A percentile compares a stretch with the other conserved stretches of the same genome.
phyloP scores from a whole-genome alignment of 441 rosid species.

The Syzygium malaccense region DNA sequence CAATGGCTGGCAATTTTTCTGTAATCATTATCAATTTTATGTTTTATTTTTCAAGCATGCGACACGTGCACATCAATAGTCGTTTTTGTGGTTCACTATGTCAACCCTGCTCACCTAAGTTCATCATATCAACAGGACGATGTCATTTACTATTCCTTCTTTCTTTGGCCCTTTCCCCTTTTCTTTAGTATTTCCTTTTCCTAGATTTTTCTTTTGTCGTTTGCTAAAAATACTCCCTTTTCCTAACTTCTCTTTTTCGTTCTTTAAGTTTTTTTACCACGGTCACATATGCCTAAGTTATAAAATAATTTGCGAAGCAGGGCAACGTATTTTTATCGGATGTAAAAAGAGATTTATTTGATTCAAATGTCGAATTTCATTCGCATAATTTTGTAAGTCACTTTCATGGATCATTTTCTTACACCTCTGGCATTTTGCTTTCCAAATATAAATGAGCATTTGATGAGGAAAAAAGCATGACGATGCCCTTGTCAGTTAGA shows the following conservation, averaged over 20 bases:
- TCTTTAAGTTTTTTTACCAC: background rate
- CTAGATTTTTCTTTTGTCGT: background rate
- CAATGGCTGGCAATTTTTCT: background rate
- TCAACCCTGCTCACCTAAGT: background rate
- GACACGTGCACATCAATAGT: background rate
- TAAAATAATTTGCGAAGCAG: background rate
- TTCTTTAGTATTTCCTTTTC: background rate
- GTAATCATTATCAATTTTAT: background rate
- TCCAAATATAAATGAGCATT: background rate
- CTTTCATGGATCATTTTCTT: background rate
- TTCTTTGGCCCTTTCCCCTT: background rate
- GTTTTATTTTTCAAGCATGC: background rate
- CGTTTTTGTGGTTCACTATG: background rate
- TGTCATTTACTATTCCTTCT: background rate
- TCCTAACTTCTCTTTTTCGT: background rate
- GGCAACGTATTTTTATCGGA: background rate
- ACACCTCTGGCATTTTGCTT: background rate
- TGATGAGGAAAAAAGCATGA: background rate
- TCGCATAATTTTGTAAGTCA: rapidly evolving
- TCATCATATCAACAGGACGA: background rate
- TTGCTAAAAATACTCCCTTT: background rate
- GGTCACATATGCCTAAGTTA: background rate
- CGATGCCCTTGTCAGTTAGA: background rate
- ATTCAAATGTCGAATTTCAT: background rate
- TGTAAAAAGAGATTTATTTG: background rate